Base-by-base conservation (phyloP, 306 rosid genomes). In the Chamaecrista fasciculata region DNA sequence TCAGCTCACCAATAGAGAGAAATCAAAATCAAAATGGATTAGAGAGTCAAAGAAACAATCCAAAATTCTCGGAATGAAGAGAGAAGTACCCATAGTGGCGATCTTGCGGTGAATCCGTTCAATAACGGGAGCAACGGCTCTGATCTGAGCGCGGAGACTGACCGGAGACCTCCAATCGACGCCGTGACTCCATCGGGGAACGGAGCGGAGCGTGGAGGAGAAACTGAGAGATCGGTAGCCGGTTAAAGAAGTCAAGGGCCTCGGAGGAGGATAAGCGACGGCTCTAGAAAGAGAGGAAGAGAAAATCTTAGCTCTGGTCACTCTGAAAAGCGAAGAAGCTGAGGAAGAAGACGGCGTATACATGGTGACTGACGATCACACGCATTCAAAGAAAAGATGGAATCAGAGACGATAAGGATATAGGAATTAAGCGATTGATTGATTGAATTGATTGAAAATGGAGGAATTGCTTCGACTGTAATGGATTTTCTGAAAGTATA, bases 141-240 rank as follows among this genome's bases (percentile, higher is more conserved):
- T 87, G 96, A 92, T 87, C 95, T 92, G 96, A 50, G 91, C 78
- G 49, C 95, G 91, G 34, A 87, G 85, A 57, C 84, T 72, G 78
- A 67, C 49, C 0, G 92, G 85, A 33, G 91, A 81, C 58, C 88
- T 76, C 96, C 96, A 89, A 8, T 47, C 83, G 37, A 82, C 80
- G 58, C 96, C 85, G 80, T 87, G 96, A 68, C 96, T 89, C 95
- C 91, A 92, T 5, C 90, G 86, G 4, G 87, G 49, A 12, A 69
- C 56, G 51, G 85, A 73, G 55, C 83, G 80, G 15, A 67, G 63
- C 62, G 89, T 51, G 39, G 90, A 39, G 39, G 89, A 66, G 39
- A 48, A 67, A 37, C 71, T 49, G 8, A 75, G 82, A 21, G 89
- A 76, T 66, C 90, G 82, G 39, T 25, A 68, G 12, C 67, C 51